Evolutionary conservation across 106 monocot species (phyloP).

Genomic region (Platanthera zijinensis): DNA sequence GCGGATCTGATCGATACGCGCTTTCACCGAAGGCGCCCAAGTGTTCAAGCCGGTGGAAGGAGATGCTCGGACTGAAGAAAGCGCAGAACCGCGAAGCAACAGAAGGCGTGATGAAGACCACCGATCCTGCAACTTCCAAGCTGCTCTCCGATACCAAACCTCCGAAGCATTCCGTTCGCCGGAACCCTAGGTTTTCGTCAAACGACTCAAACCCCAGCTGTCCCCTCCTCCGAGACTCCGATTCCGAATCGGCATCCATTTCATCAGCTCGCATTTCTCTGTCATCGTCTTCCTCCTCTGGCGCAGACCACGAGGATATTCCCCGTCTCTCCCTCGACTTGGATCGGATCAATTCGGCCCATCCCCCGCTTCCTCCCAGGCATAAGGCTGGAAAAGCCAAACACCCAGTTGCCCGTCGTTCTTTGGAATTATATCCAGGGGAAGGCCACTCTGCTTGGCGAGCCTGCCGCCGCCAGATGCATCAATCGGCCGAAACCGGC

Average conservation of each 20-base stretch:
- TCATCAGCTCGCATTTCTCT: constrained; percentile 61
- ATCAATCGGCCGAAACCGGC: neutral
- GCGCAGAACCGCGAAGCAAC: constrained; percentile 14
- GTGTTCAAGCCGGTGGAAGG: constrained; percentile 78
- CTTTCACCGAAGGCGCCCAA: constrained; percentile 74
- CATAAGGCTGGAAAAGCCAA: constrained; percentile 10
- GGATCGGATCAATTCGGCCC: constrained; percentile 20
- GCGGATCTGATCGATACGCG: constrained; percentile 16
- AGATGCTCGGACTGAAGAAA: constrained; percentile 48
- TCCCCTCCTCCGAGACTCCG: constrained; percentile 54
- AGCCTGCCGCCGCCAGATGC: neutral
- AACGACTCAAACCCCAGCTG: constrained; percentile 28
- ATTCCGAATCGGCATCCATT: constrained; percentile 39
- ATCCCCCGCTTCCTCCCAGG: constrained; percentile 10
- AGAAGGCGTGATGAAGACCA: neutral
- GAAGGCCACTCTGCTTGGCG: neutral
- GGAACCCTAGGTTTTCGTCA: constrained; percentile 19
- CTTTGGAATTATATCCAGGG: too few species aligned
- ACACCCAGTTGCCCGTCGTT: neutral
- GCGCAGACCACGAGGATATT: constrained; percentile 53
- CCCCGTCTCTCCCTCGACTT: constrained; percentile 76
- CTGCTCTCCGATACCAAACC: constrained; percentile 13
- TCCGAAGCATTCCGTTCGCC: constrained; percentile 35
- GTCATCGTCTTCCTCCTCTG: constrained; percentile 60
- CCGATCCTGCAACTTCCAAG: neutral